phyloP scores from a whole-genome alignment of 2,329 filamentous ascomycete species.

The Fusarium cicatricum region DNA sequence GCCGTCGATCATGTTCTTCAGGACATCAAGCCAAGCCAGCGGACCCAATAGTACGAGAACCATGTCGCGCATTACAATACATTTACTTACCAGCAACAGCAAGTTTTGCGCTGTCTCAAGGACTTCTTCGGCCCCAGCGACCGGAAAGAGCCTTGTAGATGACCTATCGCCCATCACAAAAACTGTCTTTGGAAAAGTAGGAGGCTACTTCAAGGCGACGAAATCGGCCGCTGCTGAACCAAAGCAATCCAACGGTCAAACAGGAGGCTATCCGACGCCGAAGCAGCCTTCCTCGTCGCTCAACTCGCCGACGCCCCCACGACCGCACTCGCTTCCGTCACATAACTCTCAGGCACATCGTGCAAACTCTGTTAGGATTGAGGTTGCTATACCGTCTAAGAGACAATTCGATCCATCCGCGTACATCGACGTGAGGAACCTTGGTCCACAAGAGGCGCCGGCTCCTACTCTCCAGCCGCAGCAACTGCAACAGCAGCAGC shows the following conservation, averaged over 20 bases:
- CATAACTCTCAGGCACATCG: constrained; percentile 45
- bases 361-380: constrained; percentile 52
- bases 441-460: constrained; percentile 33
- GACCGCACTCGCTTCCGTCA: constrained; percentile 14
- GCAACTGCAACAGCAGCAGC: constrained; percentile 10
- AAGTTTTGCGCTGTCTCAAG: constrained; percentile 56
- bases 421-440: constrained; percentile 46
- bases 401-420: constrained; percentile 49
- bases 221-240: constrained; percentile 44
- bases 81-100: constrained; percentile 51
- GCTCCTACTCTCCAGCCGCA: constrained; percentile 18
- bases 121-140: constrained; percentile 28
- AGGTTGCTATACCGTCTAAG: constrained; percentile 59
- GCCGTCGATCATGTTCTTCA: constrained; percentile 78
- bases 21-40: constrained; percentile 74
- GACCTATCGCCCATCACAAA: constrained; percentile 59
- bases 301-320: constrained; percentile 30
- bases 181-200: constrained; percentile 52
- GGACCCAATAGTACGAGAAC: constrained; percentile 69
- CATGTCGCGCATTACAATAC: background rate
- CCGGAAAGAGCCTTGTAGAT: constrained; percentile 47
- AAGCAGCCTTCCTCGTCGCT: constrained; percentile 34
- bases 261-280: constrained; percentile 26
- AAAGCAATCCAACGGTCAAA: constrained; percentile 50
- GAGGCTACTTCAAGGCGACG: constrained; percentile 51